These are phyloP conservation scores for Ajuga chamaepitys DNA, from an alignment of 257 asterid species.

Conservation along the genomic window DNA sequence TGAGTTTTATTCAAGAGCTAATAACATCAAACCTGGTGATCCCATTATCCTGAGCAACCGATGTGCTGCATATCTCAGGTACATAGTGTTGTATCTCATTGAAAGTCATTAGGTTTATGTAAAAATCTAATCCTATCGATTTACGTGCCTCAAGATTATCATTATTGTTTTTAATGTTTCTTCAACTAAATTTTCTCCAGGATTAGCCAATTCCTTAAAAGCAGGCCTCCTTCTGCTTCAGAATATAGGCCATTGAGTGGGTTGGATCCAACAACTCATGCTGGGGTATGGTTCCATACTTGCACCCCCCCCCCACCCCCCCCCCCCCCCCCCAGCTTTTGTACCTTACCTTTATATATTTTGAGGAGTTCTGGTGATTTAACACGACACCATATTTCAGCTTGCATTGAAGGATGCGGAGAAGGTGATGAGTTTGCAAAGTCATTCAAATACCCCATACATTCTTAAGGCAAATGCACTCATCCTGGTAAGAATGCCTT, in stretches of 20 bases:
- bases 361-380: neutral
- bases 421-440: conserved; percentile 55
- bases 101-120: neutral
- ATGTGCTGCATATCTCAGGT: conserved; percentile 87
- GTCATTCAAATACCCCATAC: conserved; percentile 38
- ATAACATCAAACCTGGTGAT: conserved; percentile 67
- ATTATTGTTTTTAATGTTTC: neutral
- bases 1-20: conserved; percentile 71
- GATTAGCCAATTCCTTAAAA: conserved; percentile 62
- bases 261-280: conserved; percentile 85
- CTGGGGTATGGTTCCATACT: conserved; percentile 50
- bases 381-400: conserved; percentile 29
- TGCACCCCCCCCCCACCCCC: neutral
- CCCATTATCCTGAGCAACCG: conserved; percentile 70
- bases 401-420: conserved; percentile 94
- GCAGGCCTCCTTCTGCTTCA: conserved; percentile 73
- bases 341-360: neutral
- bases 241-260: conserved; percentile 81
- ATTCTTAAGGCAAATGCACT: conserved; percentile 88
- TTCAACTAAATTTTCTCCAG: conserved; percentile 29
- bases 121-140: neutral
- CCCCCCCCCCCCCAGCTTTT: neutral
- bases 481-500: conserved; percentile 57
- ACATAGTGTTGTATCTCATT: neutral
- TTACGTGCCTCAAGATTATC: neutral